Evolutionary conservation across 805 yeast species (phyloP), one percentile per base, ranked within the genome.

Genomic region (Yamadazyma nakazawae): DNA sequence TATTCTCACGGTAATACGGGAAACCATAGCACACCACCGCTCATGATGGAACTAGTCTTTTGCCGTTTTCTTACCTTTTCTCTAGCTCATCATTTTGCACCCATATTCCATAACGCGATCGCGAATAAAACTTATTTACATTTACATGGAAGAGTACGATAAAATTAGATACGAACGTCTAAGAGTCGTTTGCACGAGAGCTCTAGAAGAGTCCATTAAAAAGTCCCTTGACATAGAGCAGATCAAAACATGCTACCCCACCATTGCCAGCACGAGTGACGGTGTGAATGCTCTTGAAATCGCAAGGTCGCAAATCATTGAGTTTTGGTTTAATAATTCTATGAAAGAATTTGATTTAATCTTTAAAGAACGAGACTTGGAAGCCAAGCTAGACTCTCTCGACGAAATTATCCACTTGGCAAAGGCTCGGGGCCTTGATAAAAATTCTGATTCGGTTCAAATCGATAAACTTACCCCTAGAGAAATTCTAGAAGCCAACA

Each of bases 321-420:
- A 70, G 35, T 79, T 75, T 51, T 81, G 84, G 80, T 68, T 67
- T 35, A 63, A 66, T 25, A 68, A 75, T n/a, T 68, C 76, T 24
- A 56, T 70, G 38, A 66, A 74, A 42, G 87, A 82, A 54, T 81
- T 82, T 52, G 75, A 76, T 11, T 73, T 75, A 42, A 78, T 82
- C 7, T 72, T 78, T 56, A 60, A 61, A 10, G 86, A 82, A 46
- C 57, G 78, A 13, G 67, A 71, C 31, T 56, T 79, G 19, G 67
- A 75, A 50, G 41, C 32, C 16, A 77, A 73, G 46, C 61, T 79
- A 41, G 62, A 78, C 51, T 72, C 70, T 43, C 60, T 79, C 40
- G 84, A 79, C 55, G 74, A 72, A 45, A 61, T 79, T 14, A 68
- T 79, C 12, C 61, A 64, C 26, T 61, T 59, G 11, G 81, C 81